Percentiles rank a stretch among this genome's conserved stretches.
phyloP scores from a whole-genome alignment of 305 asterid species.

The Andrographis paniculata region DNA sequence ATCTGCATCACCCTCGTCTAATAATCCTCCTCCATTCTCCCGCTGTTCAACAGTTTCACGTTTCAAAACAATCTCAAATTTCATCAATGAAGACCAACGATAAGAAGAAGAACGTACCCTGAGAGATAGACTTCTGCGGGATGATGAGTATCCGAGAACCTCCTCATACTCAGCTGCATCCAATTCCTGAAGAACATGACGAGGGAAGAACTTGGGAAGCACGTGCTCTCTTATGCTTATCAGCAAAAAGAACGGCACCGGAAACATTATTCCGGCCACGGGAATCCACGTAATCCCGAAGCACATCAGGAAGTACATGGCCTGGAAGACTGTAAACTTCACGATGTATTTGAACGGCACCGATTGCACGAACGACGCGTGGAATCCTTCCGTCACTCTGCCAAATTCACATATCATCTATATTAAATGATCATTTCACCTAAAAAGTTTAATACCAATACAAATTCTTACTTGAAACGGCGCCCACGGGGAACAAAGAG shows the following conservation, averaged over 20 bases:
- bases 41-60: conserved; percentile 27
- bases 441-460: no score
- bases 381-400: conserved; percentile 50
- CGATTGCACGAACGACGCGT: conserved; percentile 63
- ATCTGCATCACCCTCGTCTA: conserved; percentile 19
- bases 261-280: conserved; percentile 69
- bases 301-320: conserved; percentile 39
- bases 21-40: conserved; percentile 21
- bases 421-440: no score
- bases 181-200: conserved; percentile 40
- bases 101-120: background rate
- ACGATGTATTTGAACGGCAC: conserved; percentile 57
- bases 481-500: conserved; percentile 54
- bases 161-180: conserved; percentile 87
- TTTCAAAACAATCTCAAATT: background rate
- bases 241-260: conserved; percentile 66
- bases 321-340: conserved; percentile 53
- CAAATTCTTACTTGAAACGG: conserved; percentile 76
- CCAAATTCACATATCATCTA: no score
- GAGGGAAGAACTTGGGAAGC: conserved; percentile 48
- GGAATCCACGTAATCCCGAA: conserved; percentile 77
- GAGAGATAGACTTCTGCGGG: background rate
- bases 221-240: conserved; percentile 52
- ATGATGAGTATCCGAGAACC: conserved; percentile 28
- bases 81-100: background rate